Evolutionary conservation across 1,284 basidiomycete species (phyloP).

Genomic region (Rhizoctonia solani): DNA sequence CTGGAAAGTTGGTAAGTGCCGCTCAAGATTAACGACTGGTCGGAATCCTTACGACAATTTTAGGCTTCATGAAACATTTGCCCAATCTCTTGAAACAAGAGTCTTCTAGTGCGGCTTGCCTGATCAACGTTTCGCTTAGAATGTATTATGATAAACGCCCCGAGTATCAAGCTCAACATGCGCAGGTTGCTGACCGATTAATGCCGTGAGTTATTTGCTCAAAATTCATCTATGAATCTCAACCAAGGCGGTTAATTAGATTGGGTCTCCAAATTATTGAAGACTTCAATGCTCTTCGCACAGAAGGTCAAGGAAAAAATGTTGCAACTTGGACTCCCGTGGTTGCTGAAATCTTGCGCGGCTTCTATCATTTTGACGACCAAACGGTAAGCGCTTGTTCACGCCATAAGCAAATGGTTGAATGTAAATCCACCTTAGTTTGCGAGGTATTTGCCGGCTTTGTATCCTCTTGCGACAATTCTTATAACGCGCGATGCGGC

Average conservation of each 20-base stretch:
- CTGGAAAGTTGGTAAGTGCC: constrained; percentile 95
- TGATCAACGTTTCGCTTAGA: constrained; percentile 87
- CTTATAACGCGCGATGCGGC: constrained; percentile 79
- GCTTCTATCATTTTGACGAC: constrained; percentile 87
- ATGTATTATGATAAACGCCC: constrained; percentile 94
- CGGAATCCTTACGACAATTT: background rate
- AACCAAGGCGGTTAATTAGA: constrained; percentile 49
- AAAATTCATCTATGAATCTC: constrained; percentile 27
- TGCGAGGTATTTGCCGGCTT: constrained; percentile 75
- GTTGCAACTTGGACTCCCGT: constrained; percentile 98
- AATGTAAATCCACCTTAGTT: constrained; percentile 59
- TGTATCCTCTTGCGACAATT: constrained; percentile 85
- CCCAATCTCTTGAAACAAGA: constrained; percentile 99
- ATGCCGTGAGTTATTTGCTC: constrained; percentile 71
- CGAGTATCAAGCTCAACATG: constrained; percentile 79
- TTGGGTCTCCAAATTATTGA: constrained; percentile 88
- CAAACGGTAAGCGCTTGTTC: constrained; percentile 70
- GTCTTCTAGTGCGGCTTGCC: constrained; percentile 92
- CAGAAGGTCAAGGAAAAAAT: constrained; percentile 93
- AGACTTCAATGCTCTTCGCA: constrained; percentile 88
- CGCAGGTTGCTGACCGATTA: constrained; percentile 85
- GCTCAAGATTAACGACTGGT: background rate
- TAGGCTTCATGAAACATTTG: constrained; percentile 99
- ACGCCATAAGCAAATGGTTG: constrained; percentile 26
- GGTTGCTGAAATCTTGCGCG: constrained; percentile 89